Base-by-base conservation (phyloP, 2,329 filamentous ascomycete genomes). In the Neoscytalidium dimidiatum region DNA sequence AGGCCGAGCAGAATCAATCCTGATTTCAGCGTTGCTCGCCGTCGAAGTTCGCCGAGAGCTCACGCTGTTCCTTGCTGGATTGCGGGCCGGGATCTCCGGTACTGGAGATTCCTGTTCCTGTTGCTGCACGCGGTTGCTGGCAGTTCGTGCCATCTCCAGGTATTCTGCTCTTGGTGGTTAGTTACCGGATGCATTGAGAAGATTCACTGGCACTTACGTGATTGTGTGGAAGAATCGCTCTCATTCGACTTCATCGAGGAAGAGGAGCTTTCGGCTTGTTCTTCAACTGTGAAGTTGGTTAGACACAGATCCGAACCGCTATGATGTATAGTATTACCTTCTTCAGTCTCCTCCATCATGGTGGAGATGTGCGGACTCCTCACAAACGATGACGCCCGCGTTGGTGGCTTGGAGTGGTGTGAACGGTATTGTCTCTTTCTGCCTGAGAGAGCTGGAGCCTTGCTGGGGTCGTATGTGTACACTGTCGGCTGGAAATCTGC, bases 331-430 rank as follows among this genome's bases (percentile, higher is more conserved):
- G 33, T 23, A 26, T 17, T 29, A 33, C 56, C 56, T 44, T 63
- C 61, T 44, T 63, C 61, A 7, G 35, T 56, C 48, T 63, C 61
- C 11, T 63, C 61, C n/a, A 53, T 48, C 61, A 63, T 63, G 48
- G 61, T 52, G 6, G 38, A 29, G 19, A 63, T 63, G 35, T 63
- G 48, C 26, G 48, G 61, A 31, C 35, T 52, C 48, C 49, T 52
- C 21, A 63, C 46, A 23, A 63, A 63, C 4, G 61, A 63, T 5
- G 61, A 63, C 11, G 35, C 38, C 9, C 61, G 35, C 11, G 61
- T 53, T 6, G 48, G 14, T 11, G 61, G 61, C n/a, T 44, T 51
- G 14, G 49, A 26, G 7, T 23, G 26, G 26, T 23, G 23, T 8
- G 48, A 29, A 31, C 35, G 48, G 3, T 53, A 19, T 13, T 52